Percentiles rank a stretch among this genome's conserved stretches.
Conservation (phyloP, 331 rosid genomes). For the Malus hybrid region DNA sequence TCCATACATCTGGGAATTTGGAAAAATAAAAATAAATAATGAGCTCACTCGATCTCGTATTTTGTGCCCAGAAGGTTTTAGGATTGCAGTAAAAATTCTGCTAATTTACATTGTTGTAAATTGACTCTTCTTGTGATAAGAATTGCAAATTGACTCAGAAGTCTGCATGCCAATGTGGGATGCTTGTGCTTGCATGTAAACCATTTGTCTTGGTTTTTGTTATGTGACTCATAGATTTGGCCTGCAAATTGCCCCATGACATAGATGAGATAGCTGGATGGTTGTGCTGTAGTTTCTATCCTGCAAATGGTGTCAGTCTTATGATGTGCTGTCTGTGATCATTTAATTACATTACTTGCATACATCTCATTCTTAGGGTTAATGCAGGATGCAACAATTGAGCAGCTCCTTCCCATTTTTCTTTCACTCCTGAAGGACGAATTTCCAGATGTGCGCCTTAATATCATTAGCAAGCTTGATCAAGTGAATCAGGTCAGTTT, state of each 20-base stretch:
- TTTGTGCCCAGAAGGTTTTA: too few relatives aligned
- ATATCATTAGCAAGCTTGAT: slow-evolving; percentile 97
- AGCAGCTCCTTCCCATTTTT: slow-evolving; percentile 96
- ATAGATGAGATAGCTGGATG: background rate
- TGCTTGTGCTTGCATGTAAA: background rate
- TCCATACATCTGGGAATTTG: background rate
- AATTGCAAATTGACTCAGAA: background rate
- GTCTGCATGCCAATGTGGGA: background rate
- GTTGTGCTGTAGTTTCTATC: background rate
- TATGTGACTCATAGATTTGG: background rate
- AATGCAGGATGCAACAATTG: slow-evolving; percentile 88
- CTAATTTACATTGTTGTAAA: background rate
- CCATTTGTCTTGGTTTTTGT: background rate
- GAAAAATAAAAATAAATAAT: background rate
- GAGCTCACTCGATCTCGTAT: background rate
- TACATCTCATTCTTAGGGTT: slow-evolving; percentile 12
- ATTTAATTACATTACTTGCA: background rate
- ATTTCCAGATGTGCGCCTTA: slow-evolving; percentile 96
- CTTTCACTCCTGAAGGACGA: slow-evolving; percentile 95
- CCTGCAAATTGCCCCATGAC: background rate
- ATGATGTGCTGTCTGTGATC: background rate
- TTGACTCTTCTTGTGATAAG: background rate
- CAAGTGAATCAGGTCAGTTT: slow-evolving; percentile 89
- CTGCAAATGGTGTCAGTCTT: background rate
- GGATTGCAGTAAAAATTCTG: background rate